Base-by-base conservation (phyloP, 306 rosid species). In the Amphicarpaea edgeworthii region DNA sequence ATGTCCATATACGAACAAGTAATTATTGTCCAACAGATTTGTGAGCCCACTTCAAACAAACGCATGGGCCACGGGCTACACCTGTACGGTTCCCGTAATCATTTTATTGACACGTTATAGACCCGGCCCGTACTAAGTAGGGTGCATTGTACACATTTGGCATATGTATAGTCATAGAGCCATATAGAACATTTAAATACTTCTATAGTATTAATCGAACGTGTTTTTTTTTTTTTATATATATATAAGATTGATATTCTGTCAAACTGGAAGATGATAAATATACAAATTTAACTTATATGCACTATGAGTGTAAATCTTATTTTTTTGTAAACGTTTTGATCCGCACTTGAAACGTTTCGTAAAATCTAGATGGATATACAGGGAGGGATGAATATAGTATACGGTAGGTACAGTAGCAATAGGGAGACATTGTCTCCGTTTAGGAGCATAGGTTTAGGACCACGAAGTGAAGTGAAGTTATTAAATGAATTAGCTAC, bases 391-490 rank as follows among this genome's bases (percentile, higher is more conserved):
- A 72, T 53, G 14, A 64, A 41, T 23, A 59, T 58, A 28, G 41
- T 8, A 30, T 30, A 30, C 30, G 59, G 46, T 43, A 12, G 19
- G 5, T 30, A 30, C 30, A 73, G 46, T 43, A 12, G 19, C 12
- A 6, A 1, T 61, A 19, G 69, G 65, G 65, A 32, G 59, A 71
- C 77, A 70, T 30, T 47, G 34, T 60, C 37, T 40, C 76, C 60
- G 71, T 14, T 30, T 2, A 42, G 28, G 51, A 64, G 14, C 26
- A 1, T 79, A 62, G 65, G 34, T 23, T 40, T 79, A 55, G 79
- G 79, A 54, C 60, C 69, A 72, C 23, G 16, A 53, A 51, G 51
- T 53, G 16, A 53, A 51, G 51, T 53, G 61, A 51, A 71, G 49
- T 72, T 62, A 28, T 26, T n/a, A 7, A 51, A 60, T 15, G 6